Evolutionary conservation across 139 green algal genomes (phyloP).

Genomic region (Tetraselmis chui): DNA sequence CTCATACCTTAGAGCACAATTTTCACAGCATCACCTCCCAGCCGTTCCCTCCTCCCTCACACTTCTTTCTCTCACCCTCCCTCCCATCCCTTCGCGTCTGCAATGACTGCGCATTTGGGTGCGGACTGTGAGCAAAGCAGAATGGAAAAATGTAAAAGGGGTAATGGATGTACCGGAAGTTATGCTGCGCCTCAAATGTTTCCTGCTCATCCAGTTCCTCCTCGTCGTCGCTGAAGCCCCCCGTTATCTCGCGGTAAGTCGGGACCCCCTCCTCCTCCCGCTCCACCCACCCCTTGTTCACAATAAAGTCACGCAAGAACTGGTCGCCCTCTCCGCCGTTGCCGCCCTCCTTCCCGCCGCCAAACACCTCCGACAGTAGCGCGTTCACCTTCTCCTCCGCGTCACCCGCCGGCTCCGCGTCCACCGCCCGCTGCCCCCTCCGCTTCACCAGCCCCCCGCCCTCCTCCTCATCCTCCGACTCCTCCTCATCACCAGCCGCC

Average conservation of each 20-base stretch:
- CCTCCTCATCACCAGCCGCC: conserved; percentile 14
- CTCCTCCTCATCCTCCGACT: background rate
- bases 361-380: background rate
- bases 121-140: too few relatives aligned
- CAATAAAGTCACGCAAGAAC: conserved; percentile 12
- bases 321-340: conserved; percentile 1
- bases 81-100: too few relatives aligned
- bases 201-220: conserved; percentile 75
- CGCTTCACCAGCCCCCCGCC: background rate
- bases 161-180: conserved; percentile 93
- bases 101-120: too few relatives aligned
- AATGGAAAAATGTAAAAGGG: too few relatives aligned
- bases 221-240: conserved; percentile 53
- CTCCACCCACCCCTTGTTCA: conserved; percentile 44
- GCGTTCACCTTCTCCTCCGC: background rate
- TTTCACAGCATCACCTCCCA: too few relatives aligned
- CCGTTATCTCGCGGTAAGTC: conserved; percentile 20
- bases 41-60: too few relatives aligned
- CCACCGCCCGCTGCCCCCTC: background rate
- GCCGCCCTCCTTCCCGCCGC: background rate
- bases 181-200: conserved; percentile 81
- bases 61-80: too few relatives aligned
- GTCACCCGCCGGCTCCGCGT: background rate
- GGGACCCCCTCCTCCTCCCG: conserved; percentile 12
- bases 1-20: conserved; percentile 55